These are phyloP conservation scores for Coniochaeta sp. DNA, from an alignment of 2,329 filamentous ascomycete species.

Conservation along the genomic window DNA sequence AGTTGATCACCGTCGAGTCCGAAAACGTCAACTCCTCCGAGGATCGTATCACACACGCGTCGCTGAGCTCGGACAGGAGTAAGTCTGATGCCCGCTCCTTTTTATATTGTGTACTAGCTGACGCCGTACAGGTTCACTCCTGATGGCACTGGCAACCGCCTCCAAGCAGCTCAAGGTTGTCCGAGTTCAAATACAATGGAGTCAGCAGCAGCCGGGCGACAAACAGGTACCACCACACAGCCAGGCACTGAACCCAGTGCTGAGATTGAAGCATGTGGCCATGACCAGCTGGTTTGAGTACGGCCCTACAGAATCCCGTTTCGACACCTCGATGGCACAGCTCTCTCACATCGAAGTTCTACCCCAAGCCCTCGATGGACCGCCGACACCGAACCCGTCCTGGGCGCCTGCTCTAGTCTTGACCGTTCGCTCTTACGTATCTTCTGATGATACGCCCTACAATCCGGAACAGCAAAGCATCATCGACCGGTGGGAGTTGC, in stretches of 20 bases:
- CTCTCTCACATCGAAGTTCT: conserved; percentile 72
- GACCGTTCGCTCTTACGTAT: conserved; percentile 61
- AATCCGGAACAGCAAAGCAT: conserved; percentile 63
- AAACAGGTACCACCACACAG: conserved; percentile 41
- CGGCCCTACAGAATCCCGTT: conserved; percentile 32
- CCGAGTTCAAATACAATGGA: conserved; percentile 70
- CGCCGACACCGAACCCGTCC: conserved; percentile 36
- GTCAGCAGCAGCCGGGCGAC: conserved; percentile 47
- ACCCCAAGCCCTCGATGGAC: conserved; percentile 47
- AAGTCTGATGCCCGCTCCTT: conserved; percentile 15
- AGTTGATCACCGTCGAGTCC: conserved; percentile 66
- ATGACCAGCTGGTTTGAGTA: conserved; percentile 50
- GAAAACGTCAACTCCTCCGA: conserved; percentile 66
- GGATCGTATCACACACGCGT: conserved; percentile 73
- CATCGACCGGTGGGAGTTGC: conserved; percentile 76
- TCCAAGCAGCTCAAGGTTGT: conserved; percentile 69
- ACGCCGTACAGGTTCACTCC: conserved; percentile 35
- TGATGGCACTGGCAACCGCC: conserved; percentile 61
- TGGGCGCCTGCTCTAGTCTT: conserved; percentile 56
- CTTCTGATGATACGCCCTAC: conserved; percentile 46
- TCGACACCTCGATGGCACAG: conserved; percentile 48
- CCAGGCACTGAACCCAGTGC: conserved; percentile 40
- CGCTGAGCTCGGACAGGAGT: conserved; percentile 70
- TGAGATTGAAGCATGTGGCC: conserved; percentile 50
- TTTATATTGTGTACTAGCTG: not conserved